Evolutionary conservation across 2,329 filamentous ascomycete genomes (phyloP), one percentile per base, ranked within the genome.

Genomic region (Tolypocladium album): DNA sequence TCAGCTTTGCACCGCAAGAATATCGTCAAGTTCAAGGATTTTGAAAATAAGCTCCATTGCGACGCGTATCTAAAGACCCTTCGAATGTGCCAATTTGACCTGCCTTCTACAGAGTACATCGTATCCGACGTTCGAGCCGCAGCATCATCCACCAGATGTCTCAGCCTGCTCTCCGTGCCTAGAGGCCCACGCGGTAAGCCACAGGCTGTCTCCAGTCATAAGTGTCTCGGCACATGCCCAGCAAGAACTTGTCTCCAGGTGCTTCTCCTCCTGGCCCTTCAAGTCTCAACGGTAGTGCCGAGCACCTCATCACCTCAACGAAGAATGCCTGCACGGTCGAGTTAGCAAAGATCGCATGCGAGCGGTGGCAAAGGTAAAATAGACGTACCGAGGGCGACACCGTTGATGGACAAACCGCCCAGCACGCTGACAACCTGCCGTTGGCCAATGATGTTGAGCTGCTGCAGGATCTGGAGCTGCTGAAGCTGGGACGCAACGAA

Each of bases 401-500:
- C 62, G 52, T 60, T 63, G 57, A 61, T 62, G 13, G 64, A 52
- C 31, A 66, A 59, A 27, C 64, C 64, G 59, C 66, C 63, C 59
- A 69, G 59, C 13, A 69, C 61, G 13, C 59, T 57, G 11, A 68
- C 31, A 27, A 69, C 39, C 53, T 71, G 62, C n/a, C 63, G 47
- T 6, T 61, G 61, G 56, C 56, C 59, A 56, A 71, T 58, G 52
- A 70, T 56, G 27, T 66, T 62, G 22, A 70, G 59, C 15, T 64
- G 60, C 58, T 63, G 61, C 24, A 70, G 65, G 55, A 64, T 64
- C 45, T 67, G 66, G 55, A 70, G 65, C 57, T 68, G 65, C 62
- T 68, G 64, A 15, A 70, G 61, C 59, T 70, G 68, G 6, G 63
- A 61, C 56, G 70, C 57, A 27, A 69, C 62, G n/a, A 63, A 55